Percentiles rank a stretch among this genome's conserved stretches.
phyloP scores from a whole-genome alignment of 257 asterid species.

The Scutellaria barbata region DNA sequence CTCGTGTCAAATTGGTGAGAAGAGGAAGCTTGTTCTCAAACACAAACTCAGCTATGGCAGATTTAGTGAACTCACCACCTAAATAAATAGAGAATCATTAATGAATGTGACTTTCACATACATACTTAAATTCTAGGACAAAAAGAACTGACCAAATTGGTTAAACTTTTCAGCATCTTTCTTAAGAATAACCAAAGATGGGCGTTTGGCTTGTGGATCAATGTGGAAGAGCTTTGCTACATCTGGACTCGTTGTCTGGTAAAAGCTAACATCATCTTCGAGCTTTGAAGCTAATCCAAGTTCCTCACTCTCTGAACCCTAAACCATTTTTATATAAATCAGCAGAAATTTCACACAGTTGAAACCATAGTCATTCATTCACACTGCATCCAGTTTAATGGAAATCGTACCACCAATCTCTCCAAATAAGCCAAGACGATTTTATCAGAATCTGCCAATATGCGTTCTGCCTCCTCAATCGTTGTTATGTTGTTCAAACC shows the following conservation, averaged over 20 bases:
- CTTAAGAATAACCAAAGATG: slow-evolving; percentile 73
- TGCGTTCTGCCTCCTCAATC: slow-evolving; percentile 72
- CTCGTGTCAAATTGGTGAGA: slow-evolving; percentile 73
- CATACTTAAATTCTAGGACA: not conserved
- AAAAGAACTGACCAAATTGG: slow-evolving; percentile 59
- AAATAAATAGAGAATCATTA: slow-evolving; percentile 23
- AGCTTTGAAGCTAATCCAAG: slow-evolving; percentile 79
- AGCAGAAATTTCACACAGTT: not conserved
- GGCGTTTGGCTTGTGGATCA: slow-evolving; percentile 61
- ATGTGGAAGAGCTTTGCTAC: slow-evolving; percentile 78
- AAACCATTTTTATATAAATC: slow-evolving; percentile 25
- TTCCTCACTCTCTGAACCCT: slow-evolving; percentile 78
- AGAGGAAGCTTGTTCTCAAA: slow-evolving; percentile 83
- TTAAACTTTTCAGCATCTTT: slow-evolving; percentile 69
- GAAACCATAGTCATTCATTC: not conserved
- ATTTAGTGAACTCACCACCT: slow-evolving; percentile 78
- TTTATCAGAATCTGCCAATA: slow-evolving; percentile 65
- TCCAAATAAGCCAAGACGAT: slow-evolving; percentile 70
- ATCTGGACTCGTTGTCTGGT: slow-evolving; percentile 70
- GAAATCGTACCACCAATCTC: slow-evolving; percentile 69
- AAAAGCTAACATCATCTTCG: slow-evolving; percentile 73
- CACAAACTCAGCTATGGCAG: slow-evolving; percentile 83
- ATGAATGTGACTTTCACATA: not conserved
- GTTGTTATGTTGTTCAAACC: slow-evolving; percentile 63
- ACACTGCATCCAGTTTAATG: slow-evolving; percentile 10